These are phyloP conservation scores for Dothistroma pini DNA, from an alignment of 2,329 filamentous ascomycete genomes.

Conservation along the genomic window DNA sequence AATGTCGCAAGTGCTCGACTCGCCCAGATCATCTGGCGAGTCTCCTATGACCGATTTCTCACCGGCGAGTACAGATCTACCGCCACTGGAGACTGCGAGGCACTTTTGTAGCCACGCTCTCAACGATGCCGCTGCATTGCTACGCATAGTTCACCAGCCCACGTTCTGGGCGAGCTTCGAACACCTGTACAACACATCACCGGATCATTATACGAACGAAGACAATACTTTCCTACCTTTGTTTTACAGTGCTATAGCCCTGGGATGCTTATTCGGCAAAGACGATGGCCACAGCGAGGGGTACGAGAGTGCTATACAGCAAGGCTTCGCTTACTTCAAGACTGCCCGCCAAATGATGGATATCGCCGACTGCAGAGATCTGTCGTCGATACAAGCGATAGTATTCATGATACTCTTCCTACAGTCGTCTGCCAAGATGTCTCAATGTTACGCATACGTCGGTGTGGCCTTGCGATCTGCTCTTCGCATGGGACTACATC, in stretches of 20 bases:
- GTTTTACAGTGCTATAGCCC: constrained; percentile 46
- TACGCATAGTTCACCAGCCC: constrained; percentile 75
- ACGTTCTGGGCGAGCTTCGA: constrained; percentile 76
- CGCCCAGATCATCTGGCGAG: constrained; percentile 55
- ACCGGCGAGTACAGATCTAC: constrained; percentile 60
- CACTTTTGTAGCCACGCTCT: constrained; percentile 58
- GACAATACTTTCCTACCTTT: constrained; percentile 49
- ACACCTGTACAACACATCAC: constrained; percentile 66
- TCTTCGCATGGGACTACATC: constrained; percentile 50
- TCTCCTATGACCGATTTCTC: constrained; percentile 59
- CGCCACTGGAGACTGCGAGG: constrained; percentile 56
- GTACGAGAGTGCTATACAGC: constrained; percentile 47
- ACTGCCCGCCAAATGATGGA: constrained; percentile 49
- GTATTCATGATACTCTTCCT: constrained; percentile 54
- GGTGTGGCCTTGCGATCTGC: constrained; percentile 50
- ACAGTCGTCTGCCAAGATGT: constrained; percentile 51
- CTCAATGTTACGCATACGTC: constrained; percentile 52
- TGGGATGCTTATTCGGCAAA: constrained; percentile 47
- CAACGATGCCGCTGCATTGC: constrained; percentile 59
- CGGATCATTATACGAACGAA: constrained; percentile 43
- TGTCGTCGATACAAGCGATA: constrained; percentile 49
- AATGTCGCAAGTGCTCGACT: constrained; percentile 62
- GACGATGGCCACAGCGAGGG: constrained; percentile 37
- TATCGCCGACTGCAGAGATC: constrained; percentile 51
- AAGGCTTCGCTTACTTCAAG: constrained; percentile 50